Percentiles rank a stretch among this genome's conserved stretches.
Conservation (phyloP, 768 basidiomycete genomes). For the Melanogaster broomeanus region DNA sequence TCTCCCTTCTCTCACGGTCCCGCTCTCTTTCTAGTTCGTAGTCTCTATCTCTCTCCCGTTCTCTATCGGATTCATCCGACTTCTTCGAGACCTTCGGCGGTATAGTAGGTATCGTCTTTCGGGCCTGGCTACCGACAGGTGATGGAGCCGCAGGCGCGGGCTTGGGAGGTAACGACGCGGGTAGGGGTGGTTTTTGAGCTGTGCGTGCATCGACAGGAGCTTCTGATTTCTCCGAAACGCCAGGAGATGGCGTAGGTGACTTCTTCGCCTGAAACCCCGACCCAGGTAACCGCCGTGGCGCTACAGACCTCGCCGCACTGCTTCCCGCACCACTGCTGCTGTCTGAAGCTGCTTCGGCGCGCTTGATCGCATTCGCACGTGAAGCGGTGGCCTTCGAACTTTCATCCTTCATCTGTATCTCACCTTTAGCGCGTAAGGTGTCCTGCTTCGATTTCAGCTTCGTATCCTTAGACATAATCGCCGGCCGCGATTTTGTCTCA, state of each 20-base stretch:
- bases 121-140: slow-evolving; percentile 25
- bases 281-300: slow-evolving; percentile 43
- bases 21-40: slow-evolving; percentile 26
- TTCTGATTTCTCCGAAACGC: slow-evolving; percentile 24
- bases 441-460: slow-evolving; percentile 41
- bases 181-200: slow-evolving; percentile 23
- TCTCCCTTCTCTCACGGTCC: slow-evolving; percentile 23
- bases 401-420: slow-evolving; percentile 43
- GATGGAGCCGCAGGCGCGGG: slow-evolving; percentile 31
- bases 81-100: slow-evolving; percentile 21
- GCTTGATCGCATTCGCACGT: slow-evolving; percentile 32
- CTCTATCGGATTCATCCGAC: slow-evolving; percentile 31
- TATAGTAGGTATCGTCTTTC: slow-evolving; percentile 27
- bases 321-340: neutral
- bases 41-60: slow-evolving; percentile 19
- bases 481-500: slow-evolving; percentile 46
- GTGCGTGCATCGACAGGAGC: slow-evolving; percentile 30
- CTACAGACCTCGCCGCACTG: slow-evolving; percentile 15
- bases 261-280: slow-evolving; percentile 48
- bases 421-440: slow-evolving; percentile 30
- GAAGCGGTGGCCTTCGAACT: slow-evolving; percentile 30
- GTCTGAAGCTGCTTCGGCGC: slow-evolving; percentile 23
- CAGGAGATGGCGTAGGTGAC: slow-evolving; percentile 22
- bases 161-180: slow-evolving; percentile 36
- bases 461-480: slow-evolving; percentile 44